Evolutionary conservation across 805 yeast genomes (phyloP), one percentile per base, ranked within the genome.

Genomic region (Myxozyma monticola): DNA sequence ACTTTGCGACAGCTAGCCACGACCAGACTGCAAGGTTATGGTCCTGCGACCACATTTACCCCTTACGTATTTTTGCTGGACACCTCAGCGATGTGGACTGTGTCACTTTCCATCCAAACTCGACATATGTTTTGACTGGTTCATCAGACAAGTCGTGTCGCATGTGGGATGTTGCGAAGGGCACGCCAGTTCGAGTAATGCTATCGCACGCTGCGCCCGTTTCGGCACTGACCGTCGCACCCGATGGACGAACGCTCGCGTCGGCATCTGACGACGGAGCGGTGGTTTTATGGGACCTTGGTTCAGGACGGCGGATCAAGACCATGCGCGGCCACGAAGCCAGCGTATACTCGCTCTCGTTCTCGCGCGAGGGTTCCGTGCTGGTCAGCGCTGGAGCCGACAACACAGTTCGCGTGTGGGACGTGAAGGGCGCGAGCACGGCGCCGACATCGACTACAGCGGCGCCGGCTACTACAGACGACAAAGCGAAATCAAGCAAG

Each of bases 21-120:
- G 99, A 93, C 66, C 97, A 90, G 67, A 93, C 99, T 0, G 98
- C 98, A 1, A 78, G 98, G 55, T 74, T 93, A 49, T 93, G 99
- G 99, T 89, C 96, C 22, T 88, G 96, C 61, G 99, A 93, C 67
- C 99, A 93, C 69, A 90, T 93, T 38, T 90, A 91, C 66, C 98
- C 99, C 31, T 74, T 93, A 62, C 76, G 99, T 60, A 87, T 93
- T 22, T 91, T 93, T 73, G 98, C 98, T 0, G 99, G 99, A 0
- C 99, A 93, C 70, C 77, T 90, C 62, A 86, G 88, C 63, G 99
- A 93, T 71, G 98, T 93, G 33, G 98, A 93, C 65, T 83, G 91
- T 20, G 95, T 91, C 31, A 83, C 83, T 42, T 93, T 91, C 78
- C 99, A 93, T 71, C 98, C 99, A 22, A 93, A 93, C 68, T 90